Evolutionary conservation across 2,329 filamentous ascomycete genomes (phyloP).

Genomic region (Diaporthe australafricana): DNA sequence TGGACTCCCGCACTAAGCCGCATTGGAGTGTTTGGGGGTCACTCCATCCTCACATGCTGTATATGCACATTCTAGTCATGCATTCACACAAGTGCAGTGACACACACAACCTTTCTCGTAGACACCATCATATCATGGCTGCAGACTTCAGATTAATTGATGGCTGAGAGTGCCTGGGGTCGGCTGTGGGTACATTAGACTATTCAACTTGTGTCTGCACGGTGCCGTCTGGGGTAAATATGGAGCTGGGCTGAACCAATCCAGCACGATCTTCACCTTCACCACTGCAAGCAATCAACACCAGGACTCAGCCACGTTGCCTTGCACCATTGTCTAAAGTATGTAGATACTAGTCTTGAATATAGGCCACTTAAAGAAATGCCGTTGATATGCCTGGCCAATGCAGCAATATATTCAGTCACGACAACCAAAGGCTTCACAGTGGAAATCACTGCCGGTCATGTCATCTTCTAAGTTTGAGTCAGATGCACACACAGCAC

Average conservation of each 20-base stretch:
- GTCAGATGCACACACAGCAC: neutral
- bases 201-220: neutral
- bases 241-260: slow-evolving; percentile 13
- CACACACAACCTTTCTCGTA: neutral
- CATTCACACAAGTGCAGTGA: neutral
- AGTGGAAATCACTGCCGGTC: too few relatives aligned
- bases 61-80: neutral
- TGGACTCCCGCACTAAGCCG: slow-evolving; percentile 11
- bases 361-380: neutral
- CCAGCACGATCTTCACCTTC: slow-evolving; percentile 11
- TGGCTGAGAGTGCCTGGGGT: neutral
- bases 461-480: too few relatives aligned
- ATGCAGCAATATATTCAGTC: too few relatives aligned
- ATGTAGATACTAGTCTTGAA: neutral
- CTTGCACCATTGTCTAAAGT: neutral
- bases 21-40: neutral
- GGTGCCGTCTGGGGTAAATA: slow-evolving; percentile 25
- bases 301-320: neutral
- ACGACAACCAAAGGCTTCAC: neutral
- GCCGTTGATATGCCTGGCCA: neutral
- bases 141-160: too few relatives aligned
- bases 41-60: neutral
- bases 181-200: slow-evolving; percentile 2
- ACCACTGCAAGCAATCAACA: slow-evolving; percentile 5
- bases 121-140: too few relatives aligned